Conservation (phyloP, 2,329 filamentous ascomycete genomes). For the Hypoxylon sp. region DNA sequence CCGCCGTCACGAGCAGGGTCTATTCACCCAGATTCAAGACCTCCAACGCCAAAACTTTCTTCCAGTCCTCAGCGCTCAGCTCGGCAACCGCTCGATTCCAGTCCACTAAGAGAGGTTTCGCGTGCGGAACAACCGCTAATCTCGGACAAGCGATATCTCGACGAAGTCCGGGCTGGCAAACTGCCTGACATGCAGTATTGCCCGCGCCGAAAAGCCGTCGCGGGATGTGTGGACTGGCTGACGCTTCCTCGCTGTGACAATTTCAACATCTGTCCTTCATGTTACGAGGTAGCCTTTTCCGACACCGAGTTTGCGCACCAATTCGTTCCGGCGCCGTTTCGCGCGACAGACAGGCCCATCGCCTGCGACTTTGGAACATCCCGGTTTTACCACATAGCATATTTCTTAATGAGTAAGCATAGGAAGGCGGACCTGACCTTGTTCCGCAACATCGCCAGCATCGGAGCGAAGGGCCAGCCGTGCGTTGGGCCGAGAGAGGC, state of each 20-base stretch:
- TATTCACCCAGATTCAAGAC: slow-evolving; percentile 30
- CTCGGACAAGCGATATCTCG: slow-evolving; percentile 62
- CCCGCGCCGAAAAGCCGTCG: slow-evolving; percentile 67
- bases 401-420: slow-evolving; percentile 79
- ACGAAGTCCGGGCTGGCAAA: slow-evolving; percentile 56
- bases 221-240: slow-evolving; percentile 79
- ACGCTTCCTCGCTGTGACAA: slow-evolving; percentile 73
- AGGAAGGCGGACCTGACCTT: slow-evolving; percentile 70
- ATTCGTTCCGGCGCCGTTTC: slow-evolving; percentile 69
- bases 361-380: slow-evolving; percentile 80
- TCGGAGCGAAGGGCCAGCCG: slow-evolving; percentile 62
- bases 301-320: slow-evolving; percentile 71
- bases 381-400: slow-evolving; percentile 85
- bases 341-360: slow-evolving; percentile 64
- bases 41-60: slow-evolving; percentile 33
- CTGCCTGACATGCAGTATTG: slow-evolving; percentile 69
- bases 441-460: slow-evolving; percentile 72
- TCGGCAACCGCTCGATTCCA: slow-evolving; percentile 58
- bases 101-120: slow-evolving; percentile 44
- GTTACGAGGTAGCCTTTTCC: slow-evolving; percentile 74
- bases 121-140: slow-evolving; percentile 47
- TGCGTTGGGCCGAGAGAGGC: slow-evolving; percentile 66
- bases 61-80: slow-evolving; percentile 42
- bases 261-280: slow-evolving; percentile 84
- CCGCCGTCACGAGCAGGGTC: slow-evolving; percentile 28